Evolutionary conservation across 1,284 basidiomycete genomes (phyloP).

Genomic region (Sanghuangporus sanghuang): DNA sequence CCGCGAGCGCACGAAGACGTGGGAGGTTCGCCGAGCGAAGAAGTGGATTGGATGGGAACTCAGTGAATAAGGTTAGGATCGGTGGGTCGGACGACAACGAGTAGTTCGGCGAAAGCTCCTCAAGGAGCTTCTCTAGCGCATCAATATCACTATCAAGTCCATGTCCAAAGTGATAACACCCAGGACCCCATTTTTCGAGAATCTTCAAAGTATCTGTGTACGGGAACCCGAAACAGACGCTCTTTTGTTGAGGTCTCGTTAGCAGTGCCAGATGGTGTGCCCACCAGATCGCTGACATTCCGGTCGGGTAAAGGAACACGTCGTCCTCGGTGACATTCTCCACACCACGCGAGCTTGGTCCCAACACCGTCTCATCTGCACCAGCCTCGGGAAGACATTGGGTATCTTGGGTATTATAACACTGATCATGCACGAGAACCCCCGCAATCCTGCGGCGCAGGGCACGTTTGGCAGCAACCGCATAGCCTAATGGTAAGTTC

Average conservation of each 20-base stretch:
- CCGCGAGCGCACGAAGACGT: constrained; percentile 78
- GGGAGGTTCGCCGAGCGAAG: constrained; percentile 79
- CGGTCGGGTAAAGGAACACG: constrained; percentile 83
- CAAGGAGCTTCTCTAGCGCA: constrained; percentile 63
- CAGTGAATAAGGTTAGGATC: constrained; percentile 68
- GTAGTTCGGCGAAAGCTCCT: constrained; percentile 35
- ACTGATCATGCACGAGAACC: constrained; percentile 63
- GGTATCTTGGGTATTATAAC: constrained; percentile 13
- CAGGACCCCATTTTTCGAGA: constrained; percentile 95
- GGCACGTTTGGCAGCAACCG: constrained; percentile 78
- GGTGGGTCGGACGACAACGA: constrained; percentile 43
- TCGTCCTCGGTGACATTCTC: constrained; percentile 73
- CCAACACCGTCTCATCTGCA: constrained; percentile 41
- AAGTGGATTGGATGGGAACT: constrained; percentile 94
- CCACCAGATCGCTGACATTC: constrained; percentile 93
- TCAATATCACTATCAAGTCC: constrained; percentile 78
- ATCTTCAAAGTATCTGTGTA: constrained; percentile 98
- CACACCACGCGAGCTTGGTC: constrained; percentile 57
- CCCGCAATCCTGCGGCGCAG: constrained; percentile 88
- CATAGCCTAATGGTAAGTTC: constrained; percentile 77
- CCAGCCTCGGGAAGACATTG: constrained; percentile 34
- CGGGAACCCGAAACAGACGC: constrained; percentile 92
- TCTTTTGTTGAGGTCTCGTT: constrained; percentile 61
- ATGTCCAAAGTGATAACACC: constrained; percentile 85
- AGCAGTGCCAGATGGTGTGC: constrained; percentile 73